Conservation (phyloP, 2,329 filamentous ascomycete species). For the Calonectria hongkongensis region DNA sequence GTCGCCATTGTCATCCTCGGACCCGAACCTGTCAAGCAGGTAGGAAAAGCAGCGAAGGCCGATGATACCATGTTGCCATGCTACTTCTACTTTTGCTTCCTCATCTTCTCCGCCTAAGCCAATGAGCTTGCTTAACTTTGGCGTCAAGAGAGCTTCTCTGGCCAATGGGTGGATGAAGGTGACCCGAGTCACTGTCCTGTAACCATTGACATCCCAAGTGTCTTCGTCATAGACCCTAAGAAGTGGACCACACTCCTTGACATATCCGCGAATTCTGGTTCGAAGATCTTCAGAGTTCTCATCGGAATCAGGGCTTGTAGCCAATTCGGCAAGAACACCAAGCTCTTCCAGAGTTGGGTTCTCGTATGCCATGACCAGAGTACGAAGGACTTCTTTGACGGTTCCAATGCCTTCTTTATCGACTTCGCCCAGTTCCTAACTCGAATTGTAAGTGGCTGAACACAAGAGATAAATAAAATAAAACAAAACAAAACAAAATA, state of each 20-base stretch:
- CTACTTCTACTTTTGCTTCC: slow-evolving; percentile 34
- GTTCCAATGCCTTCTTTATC: slow-evolving; percentile 35
- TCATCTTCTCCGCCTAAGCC: slow-evolving; percentile 35
- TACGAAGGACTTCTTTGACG: slow-evolving; percentile 43
- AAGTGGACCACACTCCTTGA: slow-evolving; percentile 37
- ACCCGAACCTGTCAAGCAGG: slow-evolving; percentile 32
- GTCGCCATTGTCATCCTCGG: slow-evolving; percentile 29
- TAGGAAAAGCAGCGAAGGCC: slow-evolving; percentile 42
- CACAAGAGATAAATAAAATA: too few species aligned
- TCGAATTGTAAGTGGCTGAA: neutral
- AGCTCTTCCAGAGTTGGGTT: slow-evolving; percentile 39
- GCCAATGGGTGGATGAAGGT: slow-evolving; percentile 41
- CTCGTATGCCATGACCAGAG: slow-evolving; percentile 37
- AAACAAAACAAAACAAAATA: too few species aligned
- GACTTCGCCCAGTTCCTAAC: slow-evolving; percentile 29
- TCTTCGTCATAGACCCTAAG: slow-evolving; percentile 35
- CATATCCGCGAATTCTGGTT: slow-evolving; percentile 33
- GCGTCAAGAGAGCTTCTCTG: slow-evolving; percentile 29
- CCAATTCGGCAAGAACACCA: slow-evolving; percentile 34
- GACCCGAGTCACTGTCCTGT: slow-evolving; percentile 29
- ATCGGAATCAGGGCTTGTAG: slow-evolving; percentile 1
- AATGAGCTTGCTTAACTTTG: slow-evolving; percentile 31
- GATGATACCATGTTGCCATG: slow-evolving; percentile 42
- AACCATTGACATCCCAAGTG: slow-evolving; percentile 26
- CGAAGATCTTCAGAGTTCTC: slow-evolving; percentile 25